Conservation (phyloP, 2,329 filamentous ascomycete genomes). For the Ophiostoma novo-ulmi region DNA sequence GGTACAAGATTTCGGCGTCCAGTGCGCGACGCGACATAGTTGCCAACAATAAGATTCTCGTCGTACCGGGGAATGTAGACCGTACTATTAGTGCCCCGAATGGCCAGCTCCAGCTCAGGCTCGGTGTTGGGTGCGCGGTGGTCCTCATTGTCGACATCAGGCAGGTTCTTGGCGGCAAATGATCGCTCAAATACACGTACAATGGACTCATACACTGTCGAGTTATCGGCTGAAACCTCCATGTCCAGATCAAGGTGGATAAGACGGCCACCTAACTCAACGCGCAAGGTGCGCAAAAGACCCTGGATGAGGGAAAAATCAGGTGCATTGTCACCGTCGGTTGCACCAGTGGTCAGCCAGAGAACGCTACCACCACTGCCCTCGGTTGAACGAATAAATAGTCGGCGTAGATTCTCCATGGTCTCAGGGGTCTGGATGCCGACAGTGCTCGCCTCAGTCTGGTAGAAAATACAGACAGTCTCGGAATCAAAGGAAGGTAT, state of each 20-base stretch:
- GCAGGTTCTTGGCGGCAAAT: slow-evolving; percentile 12
- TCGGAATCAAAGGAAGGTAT: slow-evolving; percentile 10
- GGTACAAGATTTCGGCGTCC: slow-evolving; percentile 21
- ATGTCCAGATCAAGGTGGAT: slow-evolving; percentile 31
- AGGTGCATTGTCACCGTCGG: slow-evolving; percentile 29
- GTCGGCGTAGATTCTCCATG: slow-evolving; percentile 30
- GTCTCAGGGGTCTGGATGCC: slow-evolving; percentile 28
- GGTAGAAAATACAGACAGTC: slow-evolving; percentile 24
- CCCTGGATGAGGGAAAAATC: slow-evolving; percentile 34
- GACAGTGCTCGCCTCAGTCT: slow-evolving; percentile 22
- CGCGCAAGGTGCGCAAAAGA: slow-evolving; percentile 33
- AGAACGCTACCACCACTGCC: slow-evolving; percentile 29
- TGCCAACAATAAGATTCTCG: slow-evolving; percentile 14
- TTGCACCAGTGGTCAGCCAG: slow-evolving; percentile 35
- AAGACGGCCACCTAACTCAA: slow-evolving; percentile 29
- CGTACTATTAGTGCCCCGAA: slow-evolving; percentile 20
- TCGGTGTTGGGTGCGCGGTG: slow-evolving; percentile 8
- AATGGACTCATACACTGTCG: slow-evolving; percentile 1
- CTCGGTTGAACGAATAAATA: slow-evolving; percentile 27
- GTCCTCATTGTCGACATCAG: background rate
- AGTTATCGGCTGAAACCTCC: slow-evolving; percentile 25
- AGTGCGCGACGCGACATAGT: slow-evolving; percentile 25
- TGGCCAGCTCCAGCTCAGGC: slow-evolving; percentile 25
- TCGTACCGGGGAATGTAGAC: slow-evolving; percentile 27
- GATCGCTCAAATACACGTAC: slow-evolving; percentile 18